Evolutionary conservation across 345 rosid genomes (phyloP), one percentile per base, ranked within the genome.

Genomic region (Brassica incana): DNA sequence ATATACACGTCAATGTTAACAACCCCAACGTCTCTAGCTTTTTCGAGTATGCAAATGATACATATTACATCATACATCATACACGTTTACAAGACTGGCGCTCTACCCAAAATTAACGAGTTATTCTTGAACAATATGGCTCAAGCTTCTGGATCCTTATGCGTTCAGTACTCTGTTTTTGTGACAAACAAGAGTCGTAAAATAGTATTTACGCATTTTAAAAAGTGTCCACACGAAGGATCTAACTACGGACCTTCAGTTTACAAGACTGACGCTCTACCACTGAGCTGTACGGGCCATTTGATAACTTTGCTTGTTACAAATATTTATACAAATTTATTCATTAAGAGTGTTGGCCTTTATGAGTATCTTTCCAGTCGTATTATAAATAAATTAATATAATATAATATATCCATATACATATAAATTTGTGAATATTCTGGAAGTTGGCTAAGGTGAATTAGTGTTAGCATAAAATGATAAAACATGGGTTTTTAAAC

Each of bases 261-360:
- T 87, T 91, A 89, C 93, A 87, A 87, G 93, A 91, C 91, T 85
- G 91, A 83, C 91, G 89, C 93, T 88, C 92, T 85, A 88, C 93
- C 91, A 88, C 92, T 91, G 91, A 88, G 87, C 88, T 78, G 85
- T 84, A 84, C 48, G 83, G 86, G 88, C 88, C 43, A 36, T 33
- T 33, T 33, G 36, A 33, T 2, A 38, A 7, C 9, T 38, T 7
- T 38, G 8, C 9, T 33, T 33, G 6, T 33, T 5, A 38, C 10
- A 38, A 7, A 38, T 38, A 38, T 9, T 7, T 9, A 38, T 38
- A 38, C 45, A 7, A 7, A 8, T 9, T 7, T 9, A 38, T 38
- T 8, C 9, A 38, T 38, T 33, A 33, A 33, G 36, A 38, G 45
- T 38, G 11, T 0, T 38, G 45, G 12, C 59, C 59, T 15, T n/a